These are phyloP conservation scores for Penicillium soppii DNA, from an alignment of 495 filamentous ascomycete species.

Conservation along the genomic window DNA sequence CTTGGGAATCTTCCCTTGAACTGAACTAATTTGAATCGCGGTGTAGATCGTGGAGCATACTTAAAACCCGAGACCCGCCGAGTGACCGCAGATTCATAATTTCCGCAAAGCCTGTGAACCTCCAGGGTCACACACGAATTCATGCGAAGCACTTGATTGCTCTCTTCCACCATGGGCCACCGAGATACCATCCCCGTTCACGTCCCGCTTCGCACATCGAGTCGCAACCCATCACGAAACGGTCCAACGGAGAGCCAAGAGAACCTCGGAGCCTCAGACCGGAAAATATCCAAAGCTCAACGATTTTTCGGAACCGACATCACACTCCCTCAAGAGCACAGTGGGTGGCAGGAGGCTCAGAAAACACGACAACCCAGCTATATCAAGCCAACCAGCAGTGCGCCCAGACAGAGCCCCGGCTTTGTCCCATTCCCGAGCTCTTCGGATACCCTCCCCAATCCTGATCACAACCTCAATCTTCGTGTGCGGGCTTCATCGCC, in stretches of 20 bases:
- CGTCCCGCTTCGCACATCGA: constrained; percentile 35
- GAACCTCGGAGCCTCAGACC: constrained; percentile 16
- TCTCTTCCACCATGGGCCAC: constrained; percentile 15
- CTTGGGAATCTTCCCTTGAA: not conserved
- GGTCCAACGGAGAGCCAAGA: constrained; percentile 20
- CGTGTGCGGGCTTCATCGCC: constrained; percentile 47
- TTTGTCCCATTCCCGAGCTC: constrained; percentile 28
- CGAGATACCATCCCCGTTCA: constrained; percentile 22
- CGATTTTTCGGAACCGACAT: constrained; percentile 40
- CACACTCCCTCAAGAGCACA: constrained; percentile 22
- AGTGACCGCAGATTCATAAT: not conserved
- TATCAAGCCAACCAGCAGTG: constrained; percentile 27
- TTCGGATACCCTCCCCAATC: constrained; percentile 16
- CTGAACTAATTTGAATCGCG: not conserved
- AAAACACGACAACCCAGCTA: constrained; percentile 28
- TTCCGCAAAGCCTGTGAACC: not conserved
- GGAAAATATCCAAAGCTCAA: constrained; percentile 36
- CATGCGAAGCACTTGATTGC: not conserved
- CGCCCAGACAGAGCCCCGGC: constrained; percentile 18
- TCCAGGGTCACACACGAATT: not conserved
- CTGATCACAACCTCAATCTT: constrained; percentile 35
- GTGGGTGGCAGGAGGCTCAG: constrained; percentile 19
- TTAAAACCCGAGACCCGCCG: constrained; percentile 1
- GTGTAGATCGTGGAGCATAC: not conserved
- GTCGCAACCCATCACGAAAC: constrained; percentile 18